Base-by-base conservation (phyloP, 2,329 filamentous ascomycete species). In the Colletotrichum limetticola region DNA sequence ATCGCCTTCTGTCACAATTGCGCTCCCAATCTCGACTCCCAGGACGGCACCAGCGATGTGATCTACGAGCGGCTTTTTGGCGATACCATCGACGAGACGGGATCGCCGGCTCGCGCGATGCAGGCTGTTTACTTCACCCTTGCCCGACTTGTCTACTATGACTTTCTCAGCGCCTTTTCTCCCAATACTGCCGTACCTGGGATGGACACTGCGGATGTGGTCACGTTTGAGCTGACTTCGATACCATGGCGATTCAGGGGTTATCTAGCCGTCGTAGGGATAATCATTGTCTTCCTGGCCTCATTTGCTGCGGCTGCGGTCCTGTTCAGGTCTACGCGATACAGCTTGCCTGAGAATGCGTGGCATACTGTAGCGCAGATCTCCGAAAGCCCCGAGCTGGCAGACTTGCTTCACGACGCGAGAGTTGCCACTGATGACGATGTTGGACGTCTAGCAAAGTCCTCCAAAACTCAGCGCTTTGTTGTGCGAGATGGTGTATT, bases 361-460 rank as follows among this genome's bases (percentile, higher is more conserved):
- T 60, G 55, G 55, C 64, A 60, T 16, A 60, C 64, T 14, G 56
- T 67, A n/a, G 64, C 64, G 9, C 64, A 67, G 30, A 37, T 67
- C 8, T 46, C 55, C 3, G 55, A 52, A 11, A 60, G 64, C 9
- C 26, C n/a, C 7, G 55, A 67, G 35, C 49, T 56, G 12, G 9
- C n/a, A 14, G 2, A 24, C 52, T 16, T 65, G 16, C 63, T 66
- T 5, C 32, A 5, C 6, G 8, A 22, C 3, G 63, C 63, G 7
- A 58, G 5, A 2, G 1, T 66, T 4, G 8, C 30, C 0, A 66
- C 30, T 6, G 63, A 66, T 26, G 2, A 12, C 3, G 63, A 58
- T 4, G 5, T 66, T 2, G 30, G 56, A 19, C 49, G 32, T 14
- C 1, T n/a, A 1, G 56, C 56, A 16, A 14, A 12, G 0, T 32